Percentiles rank a stretch among this genome's conserved stretches.
Conservation (phyloP, 257 asterid species). For the Solanum chaucha region DNA sequence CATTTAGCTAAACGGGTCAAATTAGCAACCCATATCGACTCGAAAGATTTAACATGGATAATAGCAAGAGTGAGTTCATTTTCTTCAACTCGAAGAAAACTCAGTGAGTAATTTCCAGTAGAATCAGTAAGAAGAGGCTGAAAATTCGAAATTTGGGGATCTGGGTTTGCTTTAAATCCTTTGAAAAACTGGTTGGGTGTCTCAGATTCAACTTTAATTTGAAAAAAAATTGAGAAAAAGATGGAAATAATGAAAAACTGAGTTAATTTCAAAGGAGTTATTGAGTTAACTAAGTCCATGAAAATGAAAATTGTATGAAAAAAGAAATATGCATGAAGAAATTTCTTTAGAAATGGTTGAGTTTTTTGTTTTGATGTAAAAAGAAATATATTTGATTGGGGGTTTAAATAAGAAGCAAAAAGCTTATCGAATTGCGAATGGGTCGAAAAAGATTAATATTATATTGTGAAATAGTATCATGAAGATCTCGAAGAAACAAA, state of each 20-base stretch:
- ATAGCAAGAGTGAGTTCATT: conserved; percentile 40
- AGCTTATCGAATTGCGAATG: not conserved
- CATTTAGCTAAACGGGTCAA: conserved; percentile 40
- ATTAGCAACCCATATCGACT: conserved; percentile 51
- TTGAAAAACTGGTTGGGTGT: conserved; percentile 20
- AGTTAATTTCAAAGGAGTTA: not conserved
- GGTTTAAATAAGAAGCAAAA: not conserved
- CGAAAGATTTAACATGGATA: conserved; percentile 57
- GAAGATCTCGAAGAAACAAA: not conserved
- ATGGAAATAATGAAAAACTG: not conserved
- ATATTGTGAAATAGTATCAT: not conserved
- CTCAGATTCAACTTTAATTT: conserved; percentile 13
- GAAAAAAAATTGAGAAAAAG: not conserved
- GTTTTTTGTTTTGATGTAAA: not conserved
- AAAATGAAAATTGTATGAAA: not conserved
- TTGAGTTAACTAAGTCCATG: not conserved
- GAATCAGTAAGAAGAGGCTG: conserved; percentile 61
- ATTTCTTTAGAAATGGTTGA: not conserved
- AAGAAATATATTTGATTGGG: not conserved
- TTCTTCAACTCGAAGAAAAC: conserved; percentile 53
- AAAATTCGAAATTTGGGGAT: conserved; percentile 31
- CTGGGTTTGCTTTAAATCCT: conserved; percentile 57
- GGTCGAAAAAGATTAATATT: not conserved
- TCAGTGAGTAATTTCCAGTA: conserved; percentile 59
- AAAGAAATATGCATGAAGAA: not conserved